These are phyloP conservation scores for Sporormia fimetaria DNA, from an alignment of 495 filamentous ascomycete species.

Conservation along the genomic window DNA sequence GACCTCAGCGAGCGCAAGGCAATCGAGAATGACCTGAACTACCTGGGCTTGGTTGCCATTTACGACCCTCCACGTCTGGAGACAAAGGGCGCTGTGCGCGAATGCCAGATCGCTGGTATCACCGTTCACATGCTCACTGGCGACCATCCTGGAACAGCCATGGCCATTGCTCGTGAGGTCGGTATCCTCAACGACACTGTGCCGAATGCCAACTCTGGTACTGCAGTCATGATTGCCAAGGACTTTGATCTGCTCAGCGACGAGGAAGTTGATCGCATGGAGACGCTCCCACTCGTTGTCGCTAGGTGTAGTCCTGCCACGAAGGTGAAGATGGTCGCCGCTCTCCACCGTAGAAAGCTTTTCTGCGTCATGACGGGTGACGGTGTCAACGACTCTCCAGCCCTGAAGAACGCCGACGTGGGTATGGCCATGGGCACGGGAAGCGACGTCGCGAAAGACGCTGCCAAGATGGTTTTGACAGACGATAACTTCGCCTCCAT, in stretches of 20 bases:
- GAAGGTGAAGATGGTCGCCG: slow-evolving; percentile 64
- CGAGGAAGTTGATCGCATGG: slow-evolving; percentile 49
- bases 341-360: slow-evolving; percentile 47
- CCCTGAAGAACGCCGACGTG: slow-evolving; percentile 63
- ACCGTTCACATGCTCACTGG: slow-evolving; percentile 51
- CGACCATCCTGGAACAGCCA: slow-evolving; percentile 47
- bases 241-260: slow-evolving; percentile 48
- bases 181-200: slow-evolving; percentile 26
- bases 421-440: slow-evolving; percentile 73
- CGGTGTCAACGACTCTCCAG: slow-evolving; percentile 72
- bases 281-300: slow-evolving; percentile 51
- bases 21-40: slow-evolving; percentile 48
- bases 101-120: slow-evolving; percentile 45
- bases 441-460: slow-evolving; percentile 69
- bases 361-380: slow-evolving; percentile 73
- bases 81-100: slow-evolving; percentile 43
- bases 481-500: slow-evolving; percentile 79
- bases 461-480: slow-evolving; percentile 60
- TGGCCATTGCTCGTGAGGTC: slow-evolving; percentile 45
- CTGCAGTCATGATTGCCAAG: slow-evolving; percentile 49
- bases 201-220: slow-evolving; percentile 10
- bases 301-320: slow-evolving; percentile 59
- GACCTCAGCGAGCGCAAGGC: slow-evolving; percentile 34
- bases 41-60: slow-evolving; percentile 56
- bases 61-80: slow-evolving; percentile 62